phyloP scores from a whole-genome alignment of 805 yeast species.

The Starmerella roubikii region DNA sequence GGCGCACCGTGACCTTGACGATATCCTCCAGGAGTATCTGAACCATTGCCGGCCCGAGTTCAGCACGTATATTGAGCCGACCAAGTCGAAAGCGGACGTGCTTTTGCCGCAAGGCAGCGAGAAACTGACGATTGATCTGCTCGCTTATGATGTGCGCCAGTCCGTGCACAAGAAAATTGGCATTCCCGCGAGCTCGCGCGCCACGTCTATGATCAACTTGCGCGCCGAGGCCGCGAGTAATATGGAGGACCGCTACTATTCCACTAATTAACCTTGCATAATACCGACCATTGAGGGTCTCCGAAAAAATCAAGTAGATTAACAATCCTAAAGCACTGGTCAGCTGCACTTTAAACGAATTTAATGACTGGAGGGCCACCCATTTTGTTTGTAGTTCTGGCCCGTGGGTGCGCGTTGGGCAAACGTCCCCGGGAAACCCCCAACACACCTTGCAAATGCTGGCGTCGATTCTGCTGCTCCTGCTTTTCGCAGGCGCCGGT shows the following conservation, averaged over 20 bases:
- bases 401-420: too few relatives aligned
- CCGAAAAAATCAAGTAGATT: too few relatives aligned
- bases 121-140: slow-evolving; percentile 39
- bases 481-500: slow-evolving; percentile 14
- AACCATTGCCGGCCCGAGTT: slow-evolving; percentile 50
- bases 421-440: too few relatives aligned
- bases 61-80: slow-evolving; percentile 43
- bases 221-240: slow-evolving; percentile 13
- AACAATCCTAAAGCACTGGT: too few relatives aligned
- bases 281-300: not conserved
- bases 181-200: too few relatives aligned
- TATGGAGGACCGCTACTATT: slow-evolving; percentile 11
- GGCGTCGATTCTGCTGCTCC: slow-evolving; percentile 12
- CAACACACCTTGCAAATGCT: slow-evolving; percentile 11
- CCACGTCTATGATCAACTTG: slow-evolving; percentile 11
- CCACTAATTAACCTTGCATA: slow-evolving; percentile 1
- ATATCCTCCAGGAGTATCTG: slow-evolving; percentile 35
- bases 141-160: slow-evolving; percentile 44
- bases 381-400: too few relatives aligned
- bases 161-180: not conserved
- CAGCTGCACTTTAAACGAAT: not conserved
- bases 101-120: slow-evolving; percentile 62
- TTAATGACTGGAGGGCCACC: not conserved
- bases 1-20: slow-evolving; percentile 20
- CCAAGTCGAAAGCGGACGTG: slow-evolving; percentile 61